Evolutionary conservation across 805 yeast species (phyloP).

Genomic region (Alloascoidea hylecoeti): DNA sequence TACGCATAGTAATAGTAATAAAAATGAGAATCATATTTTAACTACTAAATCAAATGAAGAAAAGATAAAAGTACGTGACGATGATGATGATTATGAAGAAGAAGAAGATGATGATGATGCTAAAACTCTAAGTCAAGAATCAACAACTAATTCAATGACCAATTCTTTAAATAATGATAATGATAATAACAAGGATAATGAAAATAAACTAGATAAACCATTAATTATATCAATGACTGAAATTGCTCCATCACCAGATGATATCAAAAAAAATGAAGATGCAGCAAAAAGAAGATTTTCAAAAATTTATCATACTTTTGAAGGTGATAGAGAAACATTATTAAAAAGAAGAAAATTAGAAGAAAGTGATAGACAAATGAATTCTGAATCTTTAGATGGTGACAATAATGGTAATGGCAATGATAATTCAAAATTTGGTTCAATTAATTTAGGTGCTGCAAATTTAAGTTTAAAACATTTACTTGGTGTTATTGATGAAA

Average conservation of each 20-base stretch:
- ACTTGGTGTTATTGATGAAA: slow-evolving; percentile 60
- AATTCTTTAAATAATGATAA: slow-evolving; percentile 17
- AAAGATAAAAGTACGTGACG: slow-evolving; percentile 11
- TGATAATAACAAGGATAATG: slow-evolving; percentile 19
- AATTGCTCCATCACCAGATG: slow-evolving; percentile 6
- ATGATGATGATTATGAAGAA: slow-evolving; percentile 24
- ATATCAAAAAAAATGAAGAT: slow-evolving; percentile 7
- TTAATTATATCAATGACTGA: slow-evolving; percentile 5
- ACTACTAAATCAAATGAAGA: slow-evolving; percentile 1
- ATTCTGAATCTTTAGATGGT: slow-evolving; percentile 13
- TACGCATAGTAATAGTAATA: slow-evolving; percentile 4
- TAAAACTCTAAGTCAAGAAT: slow-evolving; percentile 12
- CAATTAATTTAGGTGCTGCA: slow-evolving; percentile 55
- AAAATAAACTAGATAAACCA: slow-evolving; percentile 10
- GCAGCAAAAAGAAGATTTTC: slow-evolving; percentile 31
- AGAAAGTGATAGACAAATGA: slow-evolving; percentile 60
- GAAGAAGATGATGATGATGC: slow-evolving; percentile 19
- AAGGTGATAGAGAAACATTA: slow-evolving; percentile 57
- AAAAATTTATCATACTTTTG: slow-evolving; percentile 53
- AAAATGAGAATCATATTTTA: slow-evolving; percentile 10
- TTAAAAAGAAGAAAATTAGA: slow-evolving; percentile 65
- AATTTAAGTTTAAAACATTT: slow-evolving; percentile 70
- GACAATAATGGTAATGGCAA: slow-evolving; percentile 9
- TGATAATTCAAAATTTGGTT: slow-evolving; percentile 10
- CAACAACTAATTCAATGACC: slow-evolving; percentile 3